phyloP scores from a whole-genome alignment of 2,329 filamentous ascomycete genomes.

The Thermomyces lanuginosus region DNA sequence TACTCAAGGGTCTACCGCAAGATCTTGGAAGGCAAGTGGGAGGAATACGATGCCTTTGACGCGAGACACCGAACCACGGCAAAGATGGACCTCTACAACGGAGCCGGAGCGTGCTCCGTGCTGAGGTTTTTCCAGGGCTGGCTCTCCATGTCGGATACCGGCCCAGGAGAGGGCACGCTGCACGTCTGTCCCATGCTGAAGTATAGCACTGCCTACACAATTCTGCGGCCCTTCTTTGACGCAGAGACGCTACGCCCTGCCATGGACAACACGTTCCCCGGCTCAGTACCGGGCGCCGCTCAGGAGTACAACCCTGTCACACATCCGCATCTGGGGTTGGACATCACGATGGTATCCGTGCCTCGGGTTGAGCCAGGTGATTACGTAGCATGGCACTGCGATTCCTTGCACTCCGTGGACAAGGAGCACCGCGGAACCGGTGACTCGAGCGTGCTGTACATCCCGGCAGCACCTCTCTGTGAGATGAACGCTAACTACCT shows the following conservation, averaged over 20 bases:
- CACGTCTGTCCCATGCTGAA: slow-evolving; percentile 64
- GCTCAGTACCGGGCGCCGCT: slow-evolving; percentile 49
- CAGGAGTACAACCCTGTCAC: slow-evolving; percentile 50
- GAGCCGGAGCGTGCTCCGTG: slow-evolving; percentile 65
- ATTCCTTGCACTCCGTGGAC: slow-evolving; percentile 69
- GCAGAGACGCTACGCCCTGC: slow-evolving; percentile 30
- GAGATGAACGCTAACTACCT: slow-evolving; percentile 57
- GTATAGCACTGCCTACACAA: slow-evolving; percentile 60
- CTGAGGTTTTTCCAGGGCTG: slow-evolving; percentile 86
- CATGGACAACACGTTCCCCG: slow-evolving; percentile 41
- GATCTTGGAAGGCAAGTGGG: slow-evolving; percentile 62
- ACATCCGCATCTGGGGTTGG: slow-evolving; percentile 55
- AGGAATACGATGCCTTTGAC: slow-evolving; percentile 70
- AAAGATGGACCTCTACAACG: slow-evolving; percentile 60
- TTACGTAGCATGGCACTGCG: slow-evolving; percentile 67
- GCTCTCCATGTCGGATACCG: slow-evolving; percentile 58
- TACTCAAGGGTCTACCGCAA: slow-evolving; percentile 59
- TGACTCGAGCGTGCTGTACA: slow-evolving; percentile 78
- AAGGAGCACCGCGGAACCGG: slow-evolving; percentile 51
- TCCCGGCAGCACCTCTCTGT: slow-evolving; percentile 70
- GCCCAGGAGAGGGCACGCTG: slow-evolving; percentile 60
- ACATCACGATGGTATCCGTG: slow-evolving; percentile 54
- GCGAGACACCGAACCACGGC: slow-evolving; percentile 51
- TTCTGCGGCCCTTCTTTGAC: slow-evolving; percentile 72
- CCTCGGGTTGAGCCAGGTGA: slow-evolving; percentile 55